Conservation (phyloP, 2,329 filamentous ascomycete species). For the Colletotrichum theobromicola region DNA sequence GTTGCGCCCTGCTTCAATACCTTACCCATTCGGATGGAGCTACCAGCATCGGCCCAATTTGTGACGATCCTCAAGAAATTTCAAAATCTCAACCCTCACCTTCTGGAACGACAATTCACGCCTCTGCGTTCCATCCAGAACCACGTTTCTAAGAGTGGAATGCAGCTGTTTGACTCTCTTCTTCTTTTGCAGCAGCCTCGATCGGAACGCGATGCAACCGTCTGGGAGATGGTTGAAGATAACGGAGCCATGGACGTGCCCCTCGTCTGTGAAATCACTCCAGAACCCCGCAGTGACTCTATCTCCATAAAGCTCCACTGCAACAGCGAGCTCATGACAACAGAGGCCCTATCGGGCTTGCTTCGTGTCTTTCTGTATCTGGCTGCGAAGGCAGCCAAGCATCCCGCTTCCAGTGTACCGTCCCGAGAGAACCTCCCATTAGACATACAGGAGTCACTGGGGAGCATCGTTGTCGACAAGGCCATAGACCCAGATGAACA, state of each 20-base stretch:
- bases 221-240: constrained; percentile 65
- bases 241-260: constrained; percentile 74
- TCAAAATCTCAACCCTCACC: constrained; percentile 65
- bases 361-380: background rate
- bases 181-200: constrained; percentile 76
- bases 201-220: constrained; percentile 56
- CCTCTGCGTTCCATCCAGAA: constrained; percentile 75
- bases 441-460: constrained; percentile 22
- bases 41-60: constrained; percentile 54
- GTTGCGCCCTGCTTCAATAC: constrained; percentile 96
- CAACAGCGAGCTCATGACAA: constrained; percentile 35
- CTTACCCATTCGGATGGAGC: constrained; percentile 69
- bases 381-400: constrained; percentile 6
- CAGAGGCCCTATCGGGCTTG: background rate
- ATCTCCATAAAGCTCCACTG: constrained; percentile 69
- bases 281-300: constrained; percentile 54
- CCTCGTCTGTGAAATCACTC: constrained; percentile 77
- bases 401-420: constrained; percentile 18
- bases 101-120: constrained; percentile 75
- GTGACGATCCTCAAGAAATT: constrained; percentile 63
- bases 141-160: constrained; percentile 43
- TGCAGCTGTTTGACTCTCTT: constrained; percentile 77
- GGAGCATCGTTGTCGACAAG: constrained; percentile 18
- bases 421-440: constrained; percentile 27
- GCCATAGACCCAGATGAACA: background rate